Conservation (phyloP, 1,139 yeast genomes). For the Yamadazyma dushanensis region DNA sequence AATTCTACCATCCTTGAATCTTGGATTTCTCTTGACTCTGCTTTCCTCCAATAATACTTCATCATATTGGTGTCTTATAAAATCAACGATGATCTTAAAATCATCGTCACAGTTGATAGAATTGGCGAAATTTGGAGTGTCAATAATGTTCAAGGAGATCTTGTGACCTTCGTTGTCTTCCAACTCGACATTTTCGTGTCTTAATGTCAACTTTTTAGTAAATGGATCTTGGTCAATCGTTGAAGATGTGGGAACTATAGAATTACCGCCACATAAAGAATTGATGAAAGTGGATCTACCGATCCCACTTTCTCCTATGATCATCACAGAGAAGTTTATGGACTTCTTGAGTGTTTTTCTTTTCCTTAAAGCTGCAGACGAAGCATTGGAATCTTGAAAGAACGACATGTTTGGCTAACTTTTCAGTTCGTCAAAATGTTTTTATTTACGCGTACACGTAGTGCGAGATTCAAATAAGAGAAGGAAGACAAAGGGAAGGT, state of each 20-base stretch:
- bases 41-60: conserved; percentile 51
- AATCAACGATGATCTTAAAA: conserved; percentile 47
- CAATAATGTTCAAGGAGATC: conserved; percentile 47
- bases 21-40: conserved; percentile 47
- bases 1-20: conserved; percentile 50
- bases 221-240: conserved; percentile 46
- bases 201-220: conserved; percentile 40
- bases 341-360: conserved; percentile 58
- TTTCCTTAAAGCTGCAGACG: conserved; percentile 50
- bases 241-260: conserved; percentile 46
- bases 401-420: conserved; percentile 11
- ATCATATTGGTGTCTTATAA: conserved; percentile 51
- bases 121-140: conserved; percentile 82
- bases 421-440: conserved; percentile 3
- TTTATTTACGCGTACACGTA: neutral
- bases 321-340: conserved; percentile 55
- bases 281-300: conserved; percentile 66
- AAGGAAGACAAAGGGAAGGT: no score
- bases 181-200: conserved; percentile 52
- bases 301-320: conserved; percentile 59
- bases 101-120: conserved; percentile 51
- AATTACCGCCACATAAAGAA: conserved; percentile 79
- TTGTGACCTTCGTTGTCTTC: conserved; percentile 54
- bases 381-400: conserved; percentile 19
- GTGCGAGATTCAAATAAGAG: neutral